Evolutionary conservation across 2,329 filamentous ascomycete species (phyloP).

Genomic region (Cytospora chrysosperma): DNA sequence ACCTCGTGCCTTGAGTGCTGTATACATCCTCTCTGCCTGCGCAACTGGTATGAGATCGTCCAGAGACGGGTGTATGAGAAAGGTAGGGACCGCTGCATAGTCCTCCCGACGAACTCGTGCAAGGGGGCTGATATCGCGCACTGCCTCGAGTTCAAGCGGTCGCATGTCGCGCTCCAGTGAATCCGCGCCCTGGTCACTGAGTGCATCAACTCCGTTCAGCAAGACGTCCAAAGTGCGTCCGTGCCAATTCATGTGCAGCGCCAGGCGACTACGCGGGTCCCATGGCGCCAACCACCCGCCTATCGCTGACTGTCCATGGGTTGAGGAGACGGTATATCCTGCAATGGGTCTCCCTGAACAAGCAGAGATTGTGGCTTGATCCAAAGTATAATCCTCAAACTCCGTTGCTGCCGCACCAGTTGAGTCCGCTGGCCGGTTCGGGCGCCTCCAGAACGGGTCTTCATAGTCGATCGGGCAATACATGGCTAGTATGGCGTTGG

Average conservation of each 20-base stretch:
- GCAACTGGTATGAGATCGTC: constrained; percentile 38
- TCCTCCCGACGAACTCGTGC: no score
- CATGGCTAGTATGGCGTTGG: constrained; percentile 44
- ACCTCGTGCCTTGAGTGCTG: constrained; percentile 20
- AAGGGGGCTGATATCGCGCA: no score
- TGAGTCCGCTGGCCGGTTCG: neutral
- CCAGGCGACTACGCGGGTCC: constrained; percentile 31
- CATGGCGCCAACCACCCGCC: constrained; percentile 4
- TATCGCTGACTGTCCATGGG: neutral
- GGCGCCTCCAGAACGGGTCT: constrained; percentile 22
- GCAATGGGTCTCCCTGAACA: constrained; percentile 7
- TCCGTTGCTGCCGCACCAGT: neutral
- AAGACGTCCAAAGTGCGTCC: constrained; percentile 31
- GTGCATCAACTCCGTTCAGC: no score
- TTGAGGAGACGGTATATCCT: constrained; percentile 1
- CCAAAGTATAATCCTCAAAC: neutral
- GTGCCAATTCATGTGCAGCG: constrained; percentile 34
- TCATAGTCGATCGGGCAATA: constrained; percentile 35
- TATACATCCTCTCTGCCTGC: constrained; percentile 28
- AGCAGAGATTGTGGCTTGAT: no score
- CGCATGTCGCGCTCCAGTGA: no score
- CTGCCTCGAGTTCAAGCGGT: no score
- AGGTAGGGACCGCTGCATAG: constrained; percentile 38
- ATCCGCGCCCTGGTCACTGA: no score
- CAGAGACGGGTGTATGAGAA: constrained; percentile 32